phyloP scores from a whole-genome alignment of 768 basidiomycete species.

The Suillus discolor region DNA sequence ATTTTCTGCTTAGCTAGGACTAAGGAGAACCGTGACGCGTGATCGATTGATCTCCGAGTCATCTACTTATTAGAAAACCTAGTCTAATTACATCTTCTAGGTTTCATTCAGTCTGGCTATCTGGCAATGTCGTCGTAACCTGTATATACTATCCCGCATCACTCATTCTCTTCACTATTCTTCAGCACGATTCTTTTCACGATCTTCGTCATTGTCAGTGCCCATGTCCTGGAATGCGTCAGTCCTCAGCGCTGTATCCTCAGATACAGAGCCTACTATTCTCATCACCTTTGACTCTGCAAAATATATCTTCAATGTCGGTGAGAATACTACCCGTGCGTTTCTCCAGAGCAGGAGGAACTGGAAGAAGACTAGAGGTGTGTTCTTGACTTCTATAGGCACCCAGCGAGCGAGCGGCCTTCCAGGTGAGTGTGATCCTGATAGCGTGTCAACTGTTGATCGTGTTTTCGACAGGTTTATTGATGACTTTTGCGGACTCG shows the following conservation, averaged over 20 bases:
- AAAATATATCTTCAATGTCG: slow-evolving; percentile 87
- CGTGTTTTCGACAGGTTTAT: slow-evolving; percentile 48
- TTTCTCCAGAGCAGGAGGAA: slow-evolving; percentile 68
- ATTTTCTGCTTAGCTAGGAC: too few species aligned
- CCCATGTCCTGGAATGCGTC: slow-evolving; percentile 66
- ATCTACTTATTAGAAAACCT: not conserved
- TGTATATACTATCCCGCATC: not conserved
- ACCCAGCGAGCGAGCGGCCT: slow-evolving; percentile 71
- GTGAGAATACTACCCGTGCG: slow-evolving; percentile 78
- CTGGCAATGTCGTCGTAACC: not conserved
- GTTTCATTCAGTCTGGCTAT: not conserved
- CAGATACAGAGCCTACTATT: slow-evolving; percentile 83
- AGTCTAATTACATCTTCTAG: not conserved
- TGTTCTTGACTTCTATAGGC: slow-evolving; percentile 73
- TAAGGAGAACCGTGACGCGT: too few species aligned
- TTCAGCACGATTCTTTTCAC: not conserved
- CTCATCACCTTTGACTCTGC: slow-evolving; percentile 74
- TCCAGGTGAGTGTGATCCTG: slow-evolving; percentile 52
- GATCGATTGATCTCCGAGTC: too few species aligned
- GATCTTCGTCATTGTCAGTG: not conserved
- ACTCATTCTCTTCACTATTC: not conserved
- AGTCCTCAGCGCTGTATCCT: slow-evolving; percentile 57
- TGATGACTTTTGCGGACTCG: slow-evolving; percentile 82
- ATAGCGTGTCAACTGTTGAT: not conserved
- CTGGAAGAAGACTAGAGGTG: slow-evolving; percentile 64